A percentile compares a stretch with the other conserved stretches of the same genome.
phyloP scores from a whole-genome alignment of 1,284 basidiomycete genomes.

The Marasmius fiardii region DNA sequence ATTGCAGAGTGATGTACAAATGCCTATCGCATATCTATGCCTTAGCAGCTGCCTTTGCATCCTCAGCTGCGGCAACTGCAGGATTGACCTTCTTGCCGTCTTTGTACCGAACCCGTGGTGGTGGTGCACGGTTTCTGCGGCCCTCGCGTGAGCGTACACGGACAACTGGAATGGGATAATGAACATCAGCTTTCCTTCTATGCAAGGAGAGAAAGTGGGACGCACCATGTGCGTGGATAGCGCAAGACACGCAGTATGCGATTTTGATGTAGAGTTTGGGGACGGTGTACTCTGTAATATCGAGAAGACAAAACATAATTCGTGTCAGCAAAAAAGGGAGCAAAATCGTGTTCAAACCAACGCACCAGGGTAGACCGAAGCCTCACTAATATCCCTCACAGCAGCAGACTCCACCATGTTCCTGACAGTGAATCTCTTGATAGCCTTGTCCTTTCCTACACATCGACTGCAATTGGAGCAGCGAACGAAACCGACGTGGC shows the following conservation, averaged over 20 bases:
- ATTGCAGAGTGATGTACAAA: not conserved
- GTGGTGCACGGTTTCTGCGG: conserved; percentile 94
- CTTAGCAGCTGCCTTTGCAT: conserved; percentile 51
- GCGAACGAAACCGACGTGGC: conserved; percentile 91
- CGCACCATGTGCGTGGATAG: conserved; percentile 97
- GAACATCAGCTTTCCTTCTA: not conserved
- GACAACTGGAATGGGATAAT: conserved; percentile 77
- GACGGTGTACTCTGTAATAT: conserved; percentile 82
- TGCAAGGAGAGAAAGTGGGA: conserved; percentile 12
- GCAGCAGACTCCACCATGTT: conserved; percentile 99
- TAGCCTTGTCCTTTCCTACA: conserved; percentile 97
- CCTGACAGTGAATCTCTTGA: conserved; percentile 99
- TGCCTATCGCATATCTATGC: conserved; percentile 29
- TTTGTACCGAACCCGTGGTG: conserved; percentile 95
- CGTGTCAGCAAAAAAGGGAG: conserved; percentile 5
- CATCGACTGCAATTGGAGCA: conserved; percentile 98
- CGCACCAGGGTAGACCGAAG: conserved; percentile 90
- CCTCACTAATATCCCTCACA: conserved; percentile 96
- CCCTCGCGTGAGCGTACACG: conserved; percentile 93
- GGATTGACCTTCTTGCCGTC: conserved; percentile 96
- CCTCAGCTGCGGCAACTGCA: conserved; percentile 73
- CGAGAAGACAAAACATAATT: not conserved
- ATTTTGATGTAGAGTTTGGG: conserved; percentile 99
- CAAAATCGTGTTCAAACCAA: conserved; percentile 15
- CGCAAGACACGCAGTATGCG: conserved; percentile 98